These are phyloP conservation scores for Zea luxurians DNA, from an alignment of 176 grass and related monocot genomes.

Conservation along the genomic window DNA sequence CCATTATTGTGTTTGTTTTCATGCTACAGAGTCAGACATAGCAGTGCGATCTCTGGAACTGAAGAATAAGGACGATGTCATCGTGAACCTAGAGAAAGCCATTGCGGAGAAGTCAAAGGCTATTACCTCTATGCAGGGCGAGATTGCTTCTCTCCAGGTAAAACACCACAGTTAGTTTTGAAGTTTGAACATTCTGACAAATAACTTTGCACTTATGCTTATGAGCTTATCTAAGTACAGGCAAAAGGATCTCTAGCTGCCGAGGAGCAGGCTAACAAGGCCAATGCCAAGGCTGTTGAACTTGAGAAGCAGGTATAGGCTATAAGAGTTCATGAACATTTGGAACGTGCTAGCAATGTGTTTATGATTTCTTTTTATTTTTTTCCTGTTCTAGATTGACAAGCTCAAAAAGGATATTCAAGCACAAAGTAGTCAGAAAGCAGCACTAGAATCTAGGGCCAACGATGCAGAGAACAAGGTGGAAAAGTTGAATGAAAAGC, in stretches of 20 bases:
- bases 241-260: constrained; percentile 58
- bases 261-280: constrained; percentile 63
- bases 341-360: background rate
- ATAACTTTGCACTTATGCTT: too few species aligned
- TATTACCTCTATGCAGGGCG: constrained; percentile 62
- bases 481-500: constrained; percentile 56
- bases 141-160: constrained; percentile 72
- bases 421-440: constrained; percentile 47
- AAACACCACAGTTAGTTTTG: background rate
- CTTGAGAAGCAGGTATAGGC: constrained; percentile 68
- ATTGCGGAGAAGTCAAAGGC: constrained; percentile 58
- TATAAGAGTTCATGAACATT: too few species aligned
- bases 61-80: constrained; percentile 68
- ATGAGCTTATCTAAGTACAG: constrained; percentile 28
- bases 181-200: background rate
- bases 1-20: constrained; percentile 2
- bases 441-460: constrained; percentile 54
- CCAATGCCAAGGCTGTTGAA: constrained; percentile 48
- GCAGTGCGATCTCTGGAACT: constrained; percentile 54
- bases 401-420: constrained; percentile 63
- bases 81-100: constrained; percentile 55
- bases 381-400: constrained; percentile 46
- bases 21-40: constrained; percentile 58
- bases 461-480: constrained; percentile 59
- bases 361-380: constrained; percentile 23